A percentile compares a stretch with the other conserved stretches of the same genome.
Conservation (phyloP, 495 filamentous ascomycete species). For the Cudoniella acicularis region DNA sequence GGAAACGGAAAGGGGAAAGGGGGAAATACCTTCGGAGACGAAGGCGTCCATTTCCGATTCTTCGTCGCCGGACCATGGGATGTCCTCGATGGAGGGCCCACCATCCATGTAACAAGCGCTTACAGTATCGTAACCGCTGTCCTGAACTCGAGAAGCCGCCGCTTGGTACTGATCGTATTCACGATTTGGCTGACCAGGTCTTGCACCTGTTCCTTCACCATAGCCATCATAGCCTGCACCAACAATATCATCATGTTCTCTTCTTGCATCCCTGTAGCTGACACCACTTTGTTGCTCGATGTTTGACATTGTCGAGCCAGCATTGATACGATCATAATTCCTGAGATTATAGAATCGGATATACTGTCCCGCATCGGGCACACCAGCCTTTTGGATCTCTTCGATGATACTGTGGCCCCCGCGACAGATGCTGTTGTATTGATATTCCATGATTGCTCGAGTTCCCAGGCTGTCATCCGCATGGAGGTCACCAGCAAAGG, state of each 20-base stretch:
- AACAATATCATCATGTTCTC: slow-evolving; percentile 57
- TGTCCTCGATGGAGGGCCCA: slow-evolving; percentile 67
- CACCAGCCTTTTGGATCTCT: slow-evolving; percentile 63
- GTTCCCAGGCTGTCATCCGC: slow-evolving; percentile 78
- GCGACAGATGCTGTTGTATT: slow-evolving; percentile 84
- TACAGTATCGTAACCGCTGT: slow-evolving; percentile 65
- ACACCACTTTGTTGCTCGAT: slow-evolving; percentile 68
- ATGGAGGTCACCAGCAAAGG: slow-evolving; percentile 83
- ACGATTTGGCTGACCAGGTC: slow-evolving; percentile 34
- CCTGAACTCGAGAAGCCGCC: slow-evolving; percentile 47
- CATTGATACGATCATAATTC: slow-evolving; percentile 83
- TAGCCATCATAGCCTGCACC: slow-evolving; percentile 27
- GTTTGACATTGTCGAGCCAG: slow-evolving; percentile 55
- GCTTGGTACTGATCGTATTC: slow-evolving; percentile 63
- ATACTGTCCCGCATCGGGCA: slow-evolving; percentile 65
- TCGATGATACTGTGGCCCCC: slow-evolving; percentile 86
- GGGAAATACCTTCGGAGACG: slow-evolving; percentile 62
- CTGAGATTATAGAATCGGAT: slow-evolving; percentile 95
- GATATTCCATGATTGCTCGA: slow-evolving; percentile 94
- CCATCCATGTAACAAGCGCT: slow-evolving; percentile 81
- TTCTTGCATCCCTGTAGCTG: slow-evolving; percentile 65
- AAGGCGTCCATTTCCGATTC: slow-evolving; percentile 81
- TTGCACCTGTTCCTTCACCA: slow-evolving; percentile 23
- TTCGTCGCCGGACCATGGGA: slow-evolving; percentile 75
- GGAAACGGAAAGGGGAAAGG: background rate